Evolutionary conservation across 768 basidiomycete species (phyloP).

Genomic region (Kwoniella botswanensis): DNA sequence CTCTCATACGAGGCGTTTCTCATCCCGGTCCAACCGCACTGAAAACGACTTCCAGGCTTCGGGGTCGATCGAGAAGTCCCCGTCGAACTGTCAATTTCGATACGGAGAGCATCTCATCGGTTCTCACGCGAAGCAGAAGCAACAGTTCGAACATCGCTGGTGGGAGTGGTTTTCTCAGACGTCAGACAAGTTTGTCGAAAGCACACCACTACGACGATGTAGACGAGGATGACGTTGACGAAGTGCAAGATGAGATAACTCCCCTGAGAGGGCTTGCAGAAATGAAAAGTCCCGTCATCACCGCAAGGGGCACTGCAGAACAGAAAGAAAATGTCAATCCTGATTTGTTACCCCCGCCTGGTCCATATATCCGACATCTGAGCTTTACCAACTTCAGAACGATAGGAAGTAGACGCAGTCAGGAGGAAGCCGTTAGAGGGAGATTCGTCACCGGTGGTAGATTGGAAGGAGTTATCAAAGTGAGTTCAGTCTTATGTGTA

Average conservation of each 20-base stretch:
- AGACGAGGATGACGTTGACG: constrained; percentile 31
- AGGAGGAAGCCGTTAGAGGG: constrained; percentile 84
- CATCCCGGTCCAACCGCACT: constrained; percentile 13
- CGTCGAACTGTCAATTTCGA: constrained; percentile 42
- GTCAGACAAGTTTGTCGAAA: constrained; percentile 33
- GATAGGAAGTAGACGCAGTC: constrained; percentile 89
- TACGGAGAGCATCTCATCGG: constrained; percentile 32
- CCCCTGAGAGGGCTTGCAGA: constrained; percentile 13
- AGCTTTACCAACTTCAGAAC: constrained; percentile 98
- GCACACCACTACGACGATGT: constrained; percentile 33
- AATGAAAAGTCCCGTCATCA: constrained; percentile 1
- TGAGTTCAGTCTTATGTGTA: constrained; percentile 19
- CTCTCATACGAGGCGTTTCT: constrained; percentile 7
- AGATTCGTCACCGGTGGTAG: constrained; percentile 93
- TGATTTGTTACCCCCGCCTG: constrained; percentile 66
- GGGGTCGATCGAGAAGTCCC: constrained; percentile 42
- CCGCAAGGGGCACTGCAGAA: constrained; percentile 16
- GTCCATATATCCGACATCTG: constrained; percentile 74
- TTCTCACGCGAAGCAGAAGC: constrained; percentile 27
- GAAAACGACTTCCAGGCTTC: constrained; percentile 17
- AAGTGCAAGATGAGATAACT: constrained; percentile 27
- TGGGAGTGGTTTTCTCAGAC: constrained; percentile 22
- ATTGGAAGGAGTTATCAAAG: constrained; percentile 61
- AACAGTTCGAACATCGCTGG: constrained; percentile 14
- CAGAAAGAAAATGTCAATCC: constrained; percentile 32